Base-by-base conservation (phyloP, 176 grass and related monocot species). In the Aegilops umbellulata region DNA sequence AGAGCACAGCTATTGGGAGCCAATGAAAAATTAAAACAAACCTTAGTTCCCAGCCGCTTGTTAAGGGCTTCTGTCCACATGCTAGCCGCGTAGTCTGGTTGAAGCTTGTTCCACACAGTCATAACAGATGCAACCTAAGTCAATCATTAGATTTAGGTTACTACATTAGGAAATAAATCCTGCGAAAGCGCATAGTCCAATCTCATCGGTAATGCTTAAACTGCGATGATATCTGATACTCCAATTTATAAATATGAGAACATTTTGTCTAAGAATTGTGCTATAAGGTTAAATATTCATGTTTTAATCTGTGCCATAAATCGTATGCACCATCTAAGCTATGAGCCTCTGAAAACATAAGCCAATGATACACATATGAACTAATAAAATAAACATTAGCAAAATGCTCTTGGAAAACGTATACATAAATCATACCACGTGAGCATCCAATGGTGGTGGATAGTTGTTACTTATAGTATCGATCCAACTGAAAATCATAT, bases 401-500 rank as follows among this genome's bases (percentile, higher is more conserved):
- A 86, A 85, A 81, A 69, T 69, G 41, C 17, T 51, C 1, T 63
- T 82, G 64, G 35, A 35, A 82, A 71, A 10, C n/a, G 23, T 69
- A 41, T 27, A 79, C 16, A 61, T 39, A 41, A 71, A 89, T 81
- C 90, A 83, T 92, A 99, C 97, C 90, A 93, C 88, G 95, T 99
- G 94, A 84, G 97, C 86, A 96, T 99, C 97, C 47, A 99, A 89
- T 57, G 97, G 97, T 23, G 90, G 86, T 15, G 97, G 97, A 61
- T 99, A 99, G 79, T 99, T 99, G 72, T 87, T 74, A 73, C 79
- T 99, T 76, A 92, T 79, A 58, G 97, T 98, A 89, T 98, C 97
- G 4, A 98, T 98, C 97, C 97, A 98, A 84, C 97, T 98, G 77
- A 98, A 98, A 65, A 98, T 98, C 94, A 98, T 85, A 82, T 98